phyloP scores from a whole-genome alignment of 495 filamentous ascomycete species.

The Lasiosphaeria hispida region DNA sequence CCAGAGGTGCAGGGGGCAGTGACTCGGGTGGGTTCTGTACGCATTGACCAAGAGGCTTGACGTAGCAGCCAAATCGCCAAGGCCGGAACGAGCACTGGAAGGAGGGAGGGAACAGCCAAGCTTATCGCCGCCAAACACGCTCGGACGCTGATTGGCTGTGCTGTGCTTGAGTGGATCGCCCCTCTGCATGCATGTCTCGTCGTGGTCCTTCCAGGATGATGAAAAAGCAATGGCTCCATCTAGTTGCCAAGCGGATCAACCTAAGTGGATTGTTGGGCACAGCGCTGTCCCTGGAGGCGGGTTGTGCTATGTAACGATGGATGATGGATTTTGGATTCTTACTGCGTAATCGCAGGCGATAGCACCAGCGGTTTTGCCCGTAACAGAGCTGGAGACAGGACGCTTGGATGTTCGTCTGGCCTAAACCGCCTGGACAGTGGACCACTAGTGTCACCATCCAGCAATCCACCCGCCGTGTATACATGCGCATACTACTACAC shows the following conservation, averaged over 20 bases:
- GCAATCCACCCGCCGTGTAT: too few relatives aligned
- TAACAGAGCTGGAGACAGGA: too few relatives aligned
- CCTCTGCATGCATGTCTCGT: conserved; percentile 5
- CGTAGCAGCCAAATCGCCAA: conserved; percentile 28
- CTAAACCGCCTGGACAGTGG: too few relatives aligned
- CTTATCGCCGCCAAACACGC: conserved; percentile 21
- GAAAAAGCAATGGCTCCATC: background rate
- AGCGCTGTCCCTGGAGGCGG: background rate
- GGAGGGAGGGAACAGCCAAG: conserved; percentile 13
- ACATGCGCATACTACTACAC: too few relatives aligned
- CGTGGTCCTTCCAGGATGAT: background rate
- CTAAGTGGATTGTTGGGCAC: conserved; percentile 1
- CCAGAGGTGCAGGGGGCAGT: too few relatives aligned
- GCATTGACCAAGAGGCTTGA: conserved; percentile 20
- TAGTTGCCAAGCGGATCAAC: background rate
- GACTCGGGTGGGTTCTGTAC: background rate
- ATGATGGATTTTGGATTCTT: too few relatives aligned
- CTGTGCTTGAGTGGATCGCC: background rate
- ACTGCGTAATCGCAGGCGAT: too few relatives aligned
- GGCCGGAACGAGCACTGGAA: conserved; percentile 8
- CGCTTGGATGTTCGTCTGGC: too few relatives aligned
- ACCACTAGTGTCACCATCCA: too few relatives aligned
- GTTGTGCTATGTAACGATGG: background rate
- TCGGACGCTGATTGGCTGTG: conserved; percentile 16
- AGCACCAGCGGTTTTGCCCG: too few relatives aligned